Base-by-base conservation (phyloP, 2,329 filamentous ascomycete species). In the Penicillium sp. region DNA sequence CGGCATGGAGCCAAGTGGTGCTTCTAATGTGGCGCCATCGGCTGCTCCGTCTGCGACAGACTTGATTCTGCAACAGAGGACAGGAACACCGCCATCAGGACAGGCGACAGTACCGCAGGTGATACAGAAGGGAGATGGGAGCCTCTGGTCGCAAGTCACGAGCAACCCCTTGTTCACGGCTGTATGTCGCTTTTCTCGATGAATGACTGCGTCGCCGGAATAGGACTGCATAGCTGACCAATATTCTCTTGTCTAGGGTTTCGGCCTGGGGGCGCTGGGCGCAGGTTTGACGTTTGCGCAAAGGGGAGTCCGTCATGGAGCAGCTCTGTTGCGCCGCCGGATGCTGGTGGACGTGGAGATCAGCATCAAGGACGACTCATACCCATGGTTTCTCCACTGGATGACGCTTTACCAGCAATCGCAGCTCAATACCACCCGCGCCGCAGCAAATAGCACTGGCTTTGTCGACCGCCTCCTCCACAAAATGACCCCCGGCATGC, bases 301-400 rank as follows among this genome's bases (percentile, higher is more conserved):
- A 65, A 89, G 89, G 72, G 91, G 91, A 37, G 76, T 90, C 61
- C 85, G 93, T 62, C 83, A 87, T 70, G 87, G 87, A 57, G 88
- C 89, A n/a, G 85, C 85, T 46, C 83, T 96, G 59, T 80, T 97
- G 60, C 90, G 92, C 53, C 88, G 90, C 56, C 91, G 94, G 52
- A 87, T 99, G 79, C 87, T 99, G 33, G 92, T 98, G 70, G 93
- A 97, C 71, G 88, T 99, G 71, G 95, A 99, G 78, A 97, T 99
- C 77, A 94, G 91, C 76, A 91, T 92, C 73, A 91, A 94, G 71
- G 95, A 99, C 78, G 88, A 92, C 48, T 93, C 94, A 1, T 99
- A 98, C 75, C 88, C 88, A 43, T 98, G 93, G 94, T 87, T 99
- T 45, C 84, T 99, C 10, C 89, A 93, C 66, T 99, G 95, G 93